A percentile compares a stretch with the other conserved stretches of the same genome.
phyloP scores from a whole-genome alignment of 2,329 filamentous ascomycete genomes.

The Macroventuria anomochaeta region DNA sequence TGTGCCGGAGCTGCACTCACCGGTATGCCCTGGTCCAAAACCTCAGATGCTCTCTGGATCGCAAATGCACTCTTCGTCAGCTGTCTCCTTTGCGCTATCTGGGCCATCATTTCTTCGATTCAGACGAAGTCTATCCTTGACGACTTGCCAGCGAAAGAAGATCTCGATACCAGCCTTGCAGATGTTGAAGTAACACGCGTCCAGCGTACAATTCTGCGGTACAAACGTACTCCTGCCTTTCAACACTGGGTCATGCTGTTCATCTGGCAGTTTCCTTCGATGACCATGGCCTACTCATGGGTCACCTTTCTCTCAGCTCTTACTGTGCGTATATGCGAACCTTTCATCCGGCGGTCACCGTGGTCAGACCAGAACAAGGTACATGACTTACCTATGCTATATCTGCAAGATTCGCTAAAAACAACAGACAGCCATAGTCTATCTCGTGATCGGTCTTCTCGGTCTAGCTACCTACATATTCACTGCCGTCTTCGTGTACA shows the following conservation, averaged over 20 bases:
- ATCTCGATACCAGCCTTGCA: conserved; percentile 23
- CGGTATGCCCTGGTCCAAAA: conserved; percentile 28
- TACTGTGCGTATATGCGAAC: conserved; percentile 38
- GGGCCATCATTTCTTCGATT: conserved; percentile 39
- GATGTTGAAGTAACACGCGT: conserved; percentile 32
- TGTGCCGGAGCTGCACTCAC: conserved; percentile 36
- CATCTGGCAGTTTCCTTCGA: conserved; percentile 41
- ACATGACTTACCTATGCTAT: background rate
- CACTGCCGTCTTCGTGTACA: conserved; percentile 34
- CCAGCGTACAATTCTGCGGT: conserved; percentile 29
- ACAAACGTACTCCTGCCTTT: conserved; percentile 31
- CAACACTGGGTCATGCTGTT: conserved; percentile 39
- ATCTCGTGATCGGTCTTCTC: conserved; percentile 28
- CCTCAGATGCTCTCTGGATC: conserved; percentile 27
- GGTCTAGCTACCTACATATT: conserved; percentile 34
- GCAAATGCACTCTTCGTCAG: conserved; percentile 33
- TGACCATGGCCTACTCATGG: conserved; percentile 42
- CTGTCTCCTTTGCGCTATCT: conserved; percentile 37
- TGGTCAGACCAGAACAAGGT: conserved; percentile 34
- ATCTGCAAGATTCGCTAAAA: conserved; percentile 1
- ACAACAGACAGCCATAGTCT: conserved; percentile 33
- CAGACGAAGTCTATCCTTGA: conserved; percentile 39
- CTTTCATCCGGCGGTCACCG: conserved; percentile 26
- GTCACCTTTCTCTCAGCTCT: conserved; percentile 32
- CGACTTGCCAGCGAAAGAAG: conserved; percentile 32